Conservation (phyloP, 169 alveolate species). For the Blepharisma undulans region DNA sequence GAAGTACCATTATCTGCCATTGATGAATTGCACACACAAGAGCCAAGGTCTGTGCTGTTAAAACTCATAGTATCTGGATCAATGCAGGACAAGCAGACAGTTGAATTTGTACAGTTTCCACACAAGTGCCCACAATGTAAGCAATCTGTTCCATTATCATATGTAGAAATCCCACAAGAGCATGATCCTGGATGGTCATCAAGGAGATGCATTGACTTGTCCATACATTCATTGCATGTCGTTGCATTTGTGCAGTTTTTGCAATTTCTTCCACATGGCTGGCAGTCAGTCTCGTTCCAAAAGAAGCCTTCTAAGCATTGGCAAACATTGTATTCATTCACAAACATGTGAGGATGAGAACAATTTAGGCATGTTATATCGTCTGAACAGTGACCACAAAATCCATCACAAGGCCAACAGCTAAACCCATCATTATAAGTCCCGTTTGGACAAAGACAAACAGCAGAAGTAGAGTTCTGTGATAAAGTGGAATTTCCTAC, state of each 20-base stretch:
- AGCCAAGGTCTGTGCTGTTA: not conserved
- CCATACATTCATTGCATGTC: not conserved
- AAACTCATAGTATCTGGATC: not conserved
- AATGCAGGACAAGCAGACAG: not conserved
- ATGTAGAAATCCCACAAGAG: not conserved
- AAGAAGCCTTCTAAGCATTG: not conserved
- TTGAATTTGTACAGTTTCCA: not conserved
- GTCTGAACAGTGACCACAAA: not conserved
- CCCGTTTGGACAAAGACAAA: not conserved
- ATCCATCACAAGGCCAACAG: not conserved
- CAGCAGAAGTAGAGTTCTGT: not conserved
- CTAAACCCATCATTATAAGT: not conserved
- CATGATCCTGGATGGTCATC: not conserved
- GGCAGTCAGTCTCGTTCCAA: not conserved
- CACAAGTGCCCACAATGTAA: not conserved
- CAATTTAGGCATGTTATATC: not conserved
- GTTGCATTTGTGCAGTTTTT: not conserved
- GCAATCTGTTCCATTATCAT: not conserved
- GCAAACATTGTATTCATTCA: not conserved
- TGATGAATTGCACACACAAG: not conserved
- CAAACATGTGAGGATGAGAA: not conserved
- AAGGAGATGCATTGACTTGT: not conserved
- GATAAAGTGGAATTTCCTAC: not conserved
- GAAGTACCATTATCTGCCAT: not conserved
- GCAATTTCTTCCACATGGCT: not conserved